A percentile compares a stretch with the other conserved stretches of the same genome.
phyloP scores from a whole-genome alignment of 768 basidiomycete genomes.

The Exidia glandulosa region DNA sequence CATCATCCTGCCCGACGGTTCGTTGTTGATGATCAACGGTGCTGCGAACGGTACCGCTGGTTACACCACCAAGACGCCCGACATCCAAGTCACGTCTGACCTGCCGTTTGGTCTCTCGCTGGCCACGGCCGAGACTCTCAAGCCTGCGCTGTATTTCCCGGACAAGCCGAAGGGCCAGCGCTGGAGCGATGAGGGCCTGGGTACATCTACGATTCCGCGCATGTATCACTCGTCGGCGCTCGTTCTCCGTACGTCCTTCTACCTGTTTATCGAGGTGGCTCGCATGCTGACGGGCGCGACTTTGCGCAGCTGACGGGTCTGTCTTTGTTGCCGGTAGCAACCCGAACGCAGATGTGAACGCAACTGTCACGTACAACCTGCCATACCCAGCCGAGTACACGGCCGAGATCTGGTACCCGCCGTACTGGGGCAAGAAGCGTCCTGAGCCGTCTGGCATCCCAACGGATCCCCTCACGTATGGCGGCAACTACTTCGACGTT shows the following conservation, averaged over 20 bases:
- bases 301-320: conserved; percentile 55
- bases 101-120: conserved; percentile 69
- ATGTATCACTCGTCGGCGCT: conserved; percentile 89
- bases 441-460: conserved; percentile 66
- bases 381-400: conserved; percentile 68
- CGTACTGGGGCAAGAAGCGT: conserved; percentile 66
- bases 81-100: conserved; percentile 26
- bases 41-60: conserved; percentile 82
- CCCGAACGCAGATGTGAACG: conserved; percentile 77
- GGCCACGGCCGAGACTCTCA: conserved; percentile 66
- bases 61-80: conserved; percentile 40
- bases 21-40: conserved; percentile 70
- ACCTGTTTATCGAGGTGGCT: neutral
- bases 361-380: conserved; percentile 37
- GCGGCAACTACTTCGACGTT: conserved; percentile 74
- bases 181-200: conserved; percentile 63
- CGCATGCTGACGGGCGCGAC: neutral
- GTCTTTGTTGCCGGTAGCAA: conserved; percentile 88
- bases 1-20: conserved; percentile 70
- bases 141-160: conserved; percentile 76
- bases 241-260: conserved; percentile 44
- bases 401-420: conserved; percentile 84
- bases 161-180: conserved; percentile 55
- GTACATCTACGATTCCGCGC: conserved; percentile 54
- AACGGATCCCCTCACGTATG: conserved; percentile 55